Conservation (phyloP, 495 filamentous ascomycete species). For the Hypoxylon rickii region DNA sequence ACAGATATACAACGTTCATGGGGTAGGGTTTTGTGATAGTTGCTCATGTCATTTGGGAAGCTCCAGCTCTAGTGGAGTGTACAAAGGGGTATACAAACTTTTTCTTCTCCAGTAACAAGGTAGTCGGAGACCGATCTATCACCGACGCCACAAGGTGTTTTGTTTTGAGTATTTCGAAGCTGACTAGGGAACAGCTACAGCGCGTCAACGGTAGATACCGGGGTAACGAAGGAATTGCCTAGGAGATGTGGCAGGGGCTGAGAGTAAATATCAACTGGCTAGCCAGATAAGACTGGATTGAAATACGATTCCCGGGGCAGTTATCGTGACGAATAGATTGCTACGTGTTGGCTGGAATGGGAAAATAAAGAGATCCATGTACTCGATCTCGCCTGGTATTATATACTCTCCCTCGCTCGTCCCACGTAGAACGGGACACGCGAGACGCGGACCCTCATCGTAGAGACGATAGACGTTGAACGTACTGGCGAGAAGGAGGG, state of each 20-base stretch:
- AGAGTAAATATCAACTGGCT: conserved; percentile 7
- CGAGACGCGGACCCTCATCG: not conserved
- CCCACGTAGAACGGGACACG: not conserved
- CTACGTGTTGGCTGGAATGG: conserved; percentile 19
- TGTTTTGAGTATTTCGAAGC: conserved; percentile 4
- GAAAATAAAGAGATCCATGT: conserved; percentile 24
- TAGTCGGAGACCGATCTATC: not conserved
- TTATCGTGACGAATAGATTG: conserved; percentile 21
- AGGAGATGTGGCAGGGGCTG: conserved; percentile 14
- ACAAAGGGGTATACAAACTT: no score
- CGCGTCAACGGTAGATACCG: not conserved
- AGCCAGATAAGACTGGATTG: conserved; percentile 14
- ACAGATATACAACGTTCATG: no score
- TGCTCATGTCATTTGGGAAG: no score
- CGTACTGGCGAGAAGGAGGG: conserved; percentile 35
- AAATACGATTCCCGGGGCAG: conserved; percentile 3
- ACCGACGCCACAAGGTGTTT: not conserved
- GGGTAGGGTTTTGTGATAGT: no score
- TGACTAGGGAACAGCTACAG: conserved; percentile 3
- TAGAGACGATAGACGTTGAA: conserved; percentile 5
- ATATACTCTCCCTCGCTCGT: conserved; percentile 17
- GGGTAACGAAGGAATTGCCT: conserved; percentile 8
- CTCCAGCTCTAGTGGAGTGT: no score
- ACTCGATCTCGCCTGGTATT: conserved; percentile 34
- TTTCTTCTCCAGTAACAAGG: conserved; percentile 1